phyloP scores from a whole-genome alignment of 306 rosid species.

The Vigna radiata region DNA sequence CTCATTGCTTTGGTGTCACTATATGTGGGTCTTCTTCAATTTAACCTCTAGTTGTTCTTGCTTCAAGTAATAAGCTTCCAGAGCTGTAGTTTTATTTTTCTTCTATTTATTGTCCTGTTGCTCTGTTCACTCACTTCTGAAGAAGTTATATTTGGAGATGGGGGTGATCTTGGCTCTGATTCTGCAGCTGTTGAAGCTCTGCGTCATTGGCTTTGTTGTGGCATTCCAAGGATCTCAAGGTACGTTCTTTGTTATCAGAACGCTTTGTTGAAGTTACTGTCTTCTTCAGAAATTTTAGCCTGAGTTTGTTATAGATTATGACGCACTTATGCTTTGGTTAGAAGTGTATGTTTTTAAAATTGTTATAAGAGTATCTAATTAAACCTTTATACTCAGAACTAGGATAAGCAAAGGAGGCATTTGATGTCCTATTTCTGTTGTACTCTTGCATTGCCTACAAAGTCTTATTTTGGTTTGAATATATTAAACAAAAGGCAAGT shows the following conservation, averaged over 20 bases:
- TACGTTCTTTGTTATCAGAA: constrained; percentile 42
- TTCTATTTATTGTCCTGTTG: constrained; percentile 37
- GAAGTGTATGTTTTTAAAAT: constrained; percentile 4
- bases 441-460: constrained; percentile 33
- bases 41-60: constrained; percentile 61
- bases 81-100: constrained; percentile 43
- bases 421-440: constrained; percentile 14
- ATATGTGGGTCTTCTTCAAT: constrained; percentile 54
- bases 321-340: constrained; percentile 21
- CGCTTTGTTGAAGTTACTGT: constrained; percentile 22
- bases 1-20: constrained; percentile 62
- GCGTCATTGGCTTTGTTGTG: constrained; percentile 59
- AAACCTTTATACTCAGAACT: constrained; percentile 14
- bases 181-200: constrained; percentile 63
- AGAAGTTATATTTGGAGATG: constrained; percentile 57
- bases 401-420: constrained; percentile 41
- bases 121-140: constrained; percentile 42
- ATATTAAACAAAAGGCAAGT: constrained; percentile 7
- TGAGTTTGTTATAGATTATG: constrained; percentile 7
- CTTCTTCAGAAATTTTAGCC: background rate
- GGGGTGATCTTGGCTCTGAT: constrained; percentile 54
- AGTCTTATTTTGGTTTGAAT: background rate
- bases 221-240: constrained; percentile 74
- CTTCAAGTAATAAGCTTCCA: constrained; percentile 65
- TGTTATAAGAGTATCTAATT: background rate